Evolutionary conservation across 2,329 filamentous ascomycete genomes (phyloP), one percentile per base, ranked within the genome.

Genomic region (Huntiella abstrusa): DNA sequence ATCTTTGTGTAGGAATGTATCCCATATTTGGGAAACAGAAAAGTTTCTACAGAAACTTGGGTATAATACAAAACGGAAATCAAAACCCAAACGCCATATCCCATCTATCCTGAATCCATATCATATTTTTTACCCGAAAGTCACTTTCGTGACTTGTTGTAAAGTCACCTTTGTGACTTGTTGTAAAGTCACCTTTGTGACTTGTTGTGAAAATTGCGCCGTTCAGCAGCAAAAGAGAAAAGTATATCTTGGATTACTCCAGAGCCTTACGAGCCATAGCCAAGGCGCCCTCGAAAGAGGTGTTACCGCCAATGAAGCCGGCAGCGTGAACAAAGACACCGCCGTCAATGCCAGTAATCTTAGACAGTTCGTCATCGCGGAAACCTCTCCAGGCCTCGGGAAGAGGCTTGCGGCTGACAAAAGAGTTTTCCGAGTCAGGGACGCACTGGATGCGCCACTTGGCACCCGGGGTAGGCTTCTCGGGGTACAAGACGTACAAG

Each of bases 381-480:
- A 93, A 78, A 5, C 91, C 91, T 56, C 88, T 78, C 91, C 91
- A 98, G 13, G 77, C 72, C 63, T 92, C 84, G 4, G 88, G 88
- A 53, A 98, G 68, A 38, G 87, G 79, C 66, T 91, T 94, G 55
- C 91, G 75, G 65, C 87, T 95, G 62, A 84, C 73, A 59, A 98
- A 98, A 50, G 84, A 91, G 58, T 83, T 80, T 60, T 82, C 79
- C 60, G 75, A 74, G 49, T 83, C 77, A 41, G 85, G 83, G n/a
- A 96, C 91, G 52, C 82, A 80, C 63, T 95, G 86, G 51, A 98
- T 82, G 49, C 91, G 77, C 91, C 91, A 96, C 65, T 91, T 93
- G 57, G 80, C 71, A 52, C 74, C 80, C 40, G 77, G 73, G 39
- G 72, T 69, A 22, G 77, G 73, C 57, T 75, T 83, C 67, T 98